phyloP scores from a whole-genome alignment of 176 grass and related monocot genomes.

The Phoenix dactylifera region DNA sequence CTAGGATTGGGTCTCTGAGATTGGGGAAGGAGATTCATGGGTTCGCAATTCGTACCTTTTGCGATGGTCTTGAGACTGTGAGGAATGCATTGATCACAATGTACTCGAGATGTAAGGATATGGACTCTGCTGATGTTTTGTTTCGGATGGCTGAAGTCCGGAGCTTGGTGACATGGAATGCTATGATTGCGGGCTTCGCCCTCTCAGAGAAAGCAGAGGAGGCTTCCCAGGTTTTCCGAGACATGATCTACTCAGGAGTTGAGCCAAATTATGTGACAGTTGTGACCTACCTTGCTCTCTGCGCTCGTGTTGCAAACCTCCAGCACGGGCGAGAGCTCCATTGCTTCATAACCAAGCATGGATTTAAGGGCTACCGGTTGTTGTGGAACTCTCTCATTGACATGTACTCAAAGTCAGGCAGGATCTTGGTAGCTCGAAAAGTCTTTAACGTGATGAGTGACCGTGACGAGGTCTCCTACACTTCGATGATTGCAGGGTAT shows the following conservation, averaged over 20 bases:
- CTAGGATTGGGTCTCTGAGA: constrained; percentile 18
- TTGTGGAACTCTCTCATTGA: constrained; percentile 12
- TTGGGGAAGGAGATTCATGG: constrained; percentile 53
- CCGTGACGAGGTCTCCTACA: constrained; percentile 18
- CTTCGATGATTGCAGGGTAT: constrained; percentile 20
- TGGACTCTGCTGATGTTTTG: not conserved
- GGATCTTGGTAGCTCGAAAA: constrained; percentile 8
- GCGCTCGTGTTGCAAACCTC: constrained; percentile 10
- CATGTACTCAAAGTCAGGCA: constrained; percentile 18
- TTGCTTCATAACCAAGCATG: constrained; percentile 7
- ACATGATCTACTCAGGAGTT: constrained; percentile 9
- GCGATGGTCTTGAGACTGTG: constrained; percentile 1
- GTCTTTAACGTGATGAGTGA: constrained; percentile 6
- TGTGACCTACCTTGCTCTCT: constrained; percentile 8
- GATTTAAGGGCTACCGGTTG: not conserved
- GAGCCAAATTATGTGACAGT: constrained; percentile 8
- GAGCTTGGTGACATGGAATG: constrained; percentile 20
- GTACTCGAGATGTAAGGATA: constrained; percentile 16
- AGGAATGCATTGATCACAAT: constrained; percentile 22
- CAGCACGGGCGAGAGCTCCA: constrained; percentile 12
- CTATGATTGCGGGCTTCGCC: constrained; percentile 8
- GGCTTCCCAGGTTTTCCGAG: constrained; percentile 8
- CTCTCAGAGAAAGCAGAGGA: constrained; percentile 7
- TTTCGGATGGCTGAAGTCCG: not conserved
- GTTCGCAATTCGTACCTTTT: constrained; percentile 22